Conservation (phyloP, 345 rosid species). For the Turritis glabra region DNA sequence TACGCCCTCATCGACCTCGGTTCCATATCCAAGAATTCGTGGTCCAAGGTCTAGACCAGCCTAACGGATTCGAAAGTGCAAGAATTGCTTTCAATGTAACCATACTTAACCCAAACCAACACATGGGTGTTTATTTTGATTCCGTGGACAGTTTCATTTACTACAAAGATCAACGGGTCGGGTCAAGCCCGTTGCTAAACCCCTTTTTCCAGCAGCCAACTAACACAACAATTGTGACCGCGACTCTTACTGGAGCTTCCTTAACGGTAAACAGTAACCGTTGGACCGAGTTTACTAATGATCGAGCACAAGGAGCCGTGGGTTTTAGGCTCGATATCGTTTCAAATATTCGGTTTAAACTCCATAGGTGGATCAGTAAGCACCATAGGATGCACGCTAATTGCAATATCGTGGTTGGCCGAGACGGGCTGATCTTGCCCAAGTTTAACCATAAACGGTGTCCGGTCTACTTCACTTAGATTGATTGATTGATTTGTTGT, state of each 20-base stretch:
- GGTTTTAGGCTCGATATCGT: conserved; percentile 62
- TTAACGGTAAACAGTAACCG: conserved; percentile 53
- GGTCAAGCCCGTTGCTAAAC: conserved; percentile 47
- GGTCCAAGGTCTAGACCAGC: conserved; percentile 55
- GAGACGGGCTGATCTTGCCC: conserved; percentile 60
- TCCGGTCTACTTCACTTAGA: conserved; percentile 75
- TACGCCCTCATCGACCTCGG: conserved; percentile 90
- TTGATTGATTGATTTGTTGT: conserved; percentile 16
- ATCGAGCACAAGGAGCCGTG: conserved; percentile 58
- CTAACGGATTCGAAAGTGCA: conserved; percentile 58
- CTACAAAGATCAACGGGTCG: conserved; percentile 62
- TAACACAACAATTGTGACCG: conserved; percentile 49
- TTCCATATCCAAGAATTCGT: conserved; percentile 53
- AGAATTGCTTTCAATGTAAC: conserved; percentile 62
- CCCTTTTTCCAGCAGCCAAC: conserved; percentile 72
- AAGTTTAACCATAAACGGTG: conserved; percentile 55
- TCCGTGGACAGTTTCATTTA: conserved; percentile 53
- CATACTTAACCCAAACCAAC: conserved; percentile 68
- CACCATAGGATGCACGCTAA: conserved; percentile 67
- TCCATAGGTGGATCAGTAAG: conserved; percentile 59
- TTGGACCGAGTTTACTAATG: conserved; percentile 70
- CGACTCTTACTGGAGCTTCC: conserved; percentile 56
- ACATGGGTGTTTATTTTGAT: conserved; percentile 61
- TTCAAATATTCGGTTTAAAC: conserved; percentile 60
- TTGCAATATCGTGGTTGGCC: conserved; percentile 57